These are phyloP conservation scores for Salvia sclarea DNA, from an alignment of 305 asterid genomes.

Conservation along the genomic window DNA sequence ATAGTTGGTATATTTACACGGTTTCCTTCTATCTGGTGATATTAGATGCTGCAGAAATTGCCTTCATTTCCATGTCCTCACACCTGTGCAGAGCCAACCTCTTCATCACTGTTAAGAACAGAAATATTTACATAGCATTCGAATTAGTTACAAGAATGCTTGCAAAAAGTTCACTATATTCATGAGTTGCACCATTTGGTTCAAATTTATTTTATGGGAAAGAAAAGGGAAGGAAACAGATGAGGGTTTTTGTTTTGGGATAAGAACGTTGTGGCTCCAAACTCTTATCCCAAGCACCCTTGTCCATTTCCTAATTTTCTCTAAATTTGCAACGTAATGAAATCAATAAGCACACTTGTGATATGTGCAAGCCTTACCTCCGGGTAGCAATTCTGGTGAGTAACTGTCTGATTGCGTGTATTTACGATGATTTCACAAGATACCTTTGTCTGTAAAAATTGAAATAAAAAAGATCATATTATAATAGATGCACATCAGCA, in stretches of 20 bases:
- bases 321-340: neutral
- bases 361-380: constrained; percentile 45
- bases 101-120: constrained; percentile 13
- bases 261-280: neutral
- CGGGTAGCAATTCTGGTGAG: constrained; percentile 69
- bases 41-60: constrained; percentile 16
- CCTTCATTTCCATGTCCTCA: constrained; percentile 25
- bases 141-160: neutral
- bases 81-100: constrained; percentile 30
- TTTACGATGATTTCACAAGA: constrained; percentile 64
- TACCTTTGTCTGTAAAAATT: constrained; percentile 59
- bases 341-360: constrained; percentile 6
- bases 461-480: neutral
- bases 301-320: neutral
- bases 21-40: constrained; percentile 21
- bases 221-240: neutral
- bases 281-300: neutral
- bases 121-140: neutral
- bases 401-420: constrained; percentile 55
- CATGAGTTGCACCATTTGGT: neutral
- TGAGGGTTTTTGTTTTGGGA: neutral
- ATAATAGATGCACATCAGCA: neutral
- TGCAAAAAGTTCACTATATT: neutral
- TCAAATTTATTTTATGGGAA: neutral
- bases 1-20: constrained; percentile 18